Conservation (phyloP, 495 filamentous ascomycete genomes). For the Amorphotheca resinae region DNA sequence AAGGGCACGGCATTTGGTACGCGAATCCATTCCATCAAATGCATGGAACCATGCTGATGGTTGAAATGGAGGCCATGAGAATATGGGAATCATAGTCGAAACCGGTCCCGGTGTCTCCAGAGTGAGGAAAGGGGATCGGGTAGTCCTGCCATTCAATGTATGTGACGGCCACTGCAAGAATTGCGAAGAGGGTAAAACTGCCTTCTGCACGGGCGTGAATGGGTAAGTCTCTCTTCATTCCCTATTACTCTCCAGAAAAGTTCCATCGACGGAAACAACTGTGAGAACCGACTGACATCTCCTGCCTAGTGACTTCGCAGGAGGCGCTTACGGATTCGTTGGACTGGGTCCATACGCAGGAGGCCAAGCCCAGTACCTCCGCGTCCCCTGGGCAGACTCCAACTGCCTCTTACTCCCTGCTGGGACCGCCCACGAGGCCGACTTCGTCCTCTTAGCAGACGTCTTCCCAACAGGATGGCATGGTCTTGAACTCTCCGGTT, state of each 20-base stretch:
- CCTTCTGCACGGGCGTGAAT: slow-evolving; percentile 45
- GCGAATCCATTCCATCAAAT: neutral
- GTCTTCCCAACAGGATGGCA: slow-evolving; percentile 54
- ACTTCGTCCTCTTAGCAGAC: slow-evolving; percentile 38
- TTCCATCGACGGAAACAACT: no score
- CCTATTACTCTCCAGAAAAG: no score
- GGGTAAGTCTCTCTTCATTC: slow-evolving; percentile 10
- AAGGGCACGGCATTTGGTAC: slow-evolving; percentile 11
- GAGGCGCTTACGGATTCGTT: slow-evolving; percentile 49
- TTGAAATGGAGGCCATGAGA: slow-evolving; percentile 36
- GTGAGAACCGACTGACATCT: no score
- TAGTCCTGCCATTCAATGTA: slow-evolving; percentile 47
- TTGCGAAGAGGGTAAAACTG: slow-evolving; percentile 45
- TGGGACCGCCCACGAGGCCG: slow-evolving; percentile 32
- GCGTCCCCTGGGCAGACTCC: slow-evolving; percentile 46
- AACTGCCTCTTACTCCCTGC: slow-evolving; percentile 35
- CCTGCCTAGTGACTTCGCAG: slow-evolving; percentile 33
- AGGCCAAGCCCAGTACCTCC: slow-evolving; percentile 23
- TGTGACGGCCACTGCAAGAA: slow-evolving; percentile 46
- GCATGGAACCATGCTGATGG: neutral
- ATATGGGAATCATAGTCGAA: slow-evolving; percentile 37
- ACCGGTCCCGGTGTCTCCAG: slow-evolving; percentile 35
- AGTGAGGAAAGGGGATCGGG: slow-evolving; percentile 39
- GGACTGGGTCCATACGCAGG: slow-evolving; percentile 45
- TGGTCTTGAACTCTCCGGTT: slow-evolving; percentile 40